Evolutionary conservation across 495 filamentous ascomycete genomes (phyloP).

Genomic region (Rostrohypoxylon terebratum): DNA sequence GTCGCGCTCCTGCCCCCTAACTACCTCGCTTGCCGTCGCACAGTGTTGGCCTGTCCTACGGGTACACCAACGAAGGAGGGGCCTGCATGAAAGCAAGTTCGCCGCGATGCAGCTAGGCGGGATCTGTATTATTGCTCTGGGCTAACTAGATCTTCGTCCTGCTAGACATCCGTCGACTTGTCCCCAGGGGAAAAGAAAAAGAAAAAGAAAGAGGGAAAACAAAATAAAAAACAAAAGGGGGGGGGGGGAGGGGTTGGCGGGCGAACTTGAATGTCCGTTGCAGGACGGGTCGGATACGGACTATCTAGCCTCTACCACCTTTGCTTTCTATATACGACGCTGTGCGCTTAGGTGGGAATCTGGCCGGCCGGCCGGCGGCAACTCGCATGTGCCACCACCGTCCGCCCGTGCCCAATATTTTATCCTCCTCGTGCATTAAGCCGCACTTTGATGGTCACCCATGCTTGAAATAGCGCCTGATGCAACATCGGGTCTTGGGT

Average conservation of each 20-base stretch:
- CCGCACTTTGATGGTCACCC: conserved; percentile 32
- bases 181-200: background rate
- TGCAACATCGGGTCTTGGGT: conserved; percentile 31
- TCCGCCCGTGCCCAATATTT: conserved; percentile 11
- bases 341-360: background rate
- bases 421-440: conserved; percentile 26
- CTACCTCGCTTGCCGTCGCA: conserved; percentile 19
- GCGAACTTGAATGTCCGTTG: background rate
- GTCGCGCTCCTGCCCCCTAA: conserved; percentile 7
- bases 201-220: background rate
- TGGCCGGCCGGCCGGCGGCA: conserved; percentile 32
- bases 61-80: conserved; percentile 18
- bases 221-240: background rate
- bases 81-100: conserved; percentile 42
- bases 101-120: conserved; percentile 38
- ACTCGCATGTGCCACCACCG: conserved; percentile 29
- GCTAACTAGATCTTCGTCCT: conserved; percentile 34
- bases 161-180: conserved; percentile 20
- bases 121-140: conserved; percentile 34
- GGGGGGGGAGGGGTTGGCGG: background rate
- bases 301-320: background rate
- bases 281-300: conserved; percentile 24
- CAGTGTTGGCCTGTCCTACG: conserved; percentile 26
- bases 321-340: background rate
- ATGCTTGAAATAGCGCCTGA: conserved; percentile 17